Percentiles rank a stretch among this genome's conserved stretches.
These are phyloP conservation scores for Cronartium quercuum DNA, from an alignment of 1,284 basidiomycete genomes.

Conservation along the genomic window DNA sequence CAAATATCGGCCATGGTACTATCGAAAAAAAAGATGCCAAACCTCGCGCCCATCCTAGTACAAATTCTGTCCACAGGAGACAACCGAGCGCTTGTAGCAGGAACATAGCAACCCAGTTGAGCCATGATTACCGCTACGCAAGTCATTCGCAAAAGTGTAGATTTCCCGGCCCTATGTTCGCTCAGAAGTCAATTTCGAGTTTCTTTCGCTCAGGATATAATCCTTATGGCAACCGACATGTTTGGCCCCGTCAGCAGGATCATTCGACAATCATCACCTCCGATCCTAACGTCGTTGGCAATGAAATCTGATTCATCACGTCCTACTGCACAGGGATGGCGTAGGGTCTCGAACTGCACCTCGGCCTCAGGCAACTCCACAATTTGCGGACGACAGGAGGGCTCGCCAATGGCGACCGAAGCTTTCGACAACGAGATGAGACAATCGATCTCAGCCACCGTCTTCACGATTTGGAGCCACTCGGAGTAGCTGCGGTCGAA, in stretches of 20 bases:
- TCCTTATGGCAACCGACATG: conserved; percentile 53
- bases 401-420: conserved; percentile 81
- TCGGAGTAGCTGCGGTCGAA: conserved; percentile 46
- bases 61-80: conserved; percentile 88
- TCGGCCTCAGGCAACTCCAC: conserved; percentile 71
- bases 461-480: conserved; percentile 52
- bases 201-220: neutral
- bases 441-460: conserved; percentile 82
- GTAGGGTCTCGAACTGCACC: conserved; percentile 68
- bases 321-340: conserved; percentile 63
- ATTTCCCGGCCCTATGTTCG: conserved; percentile 63
- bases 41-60: conserved; percentile 86
- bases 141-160: conserved; percentile 84
- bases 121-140: conserved; percentile 92
- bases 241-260: conserved; percentile 91
- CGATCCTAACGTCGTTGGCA: conserved; percentile 85
- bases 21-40: conserved; percentile 47
- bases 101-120: conserved; percentile 95
- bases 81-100: conserved; percentile 72
- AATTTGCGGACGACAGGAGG: conserved; percentile 81
- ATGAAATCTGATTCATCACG: conserved; percentile 63
- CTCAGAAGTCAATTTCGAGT: neutral
- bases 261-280: conserved; percentile 68
- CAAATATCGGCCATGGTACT: conserved; percentile 52
- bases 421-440: conserved; percentile 85